phyloP scores from a whole-genome alignment of 1,139 yeast species.

The Candida sp. region DNA sequence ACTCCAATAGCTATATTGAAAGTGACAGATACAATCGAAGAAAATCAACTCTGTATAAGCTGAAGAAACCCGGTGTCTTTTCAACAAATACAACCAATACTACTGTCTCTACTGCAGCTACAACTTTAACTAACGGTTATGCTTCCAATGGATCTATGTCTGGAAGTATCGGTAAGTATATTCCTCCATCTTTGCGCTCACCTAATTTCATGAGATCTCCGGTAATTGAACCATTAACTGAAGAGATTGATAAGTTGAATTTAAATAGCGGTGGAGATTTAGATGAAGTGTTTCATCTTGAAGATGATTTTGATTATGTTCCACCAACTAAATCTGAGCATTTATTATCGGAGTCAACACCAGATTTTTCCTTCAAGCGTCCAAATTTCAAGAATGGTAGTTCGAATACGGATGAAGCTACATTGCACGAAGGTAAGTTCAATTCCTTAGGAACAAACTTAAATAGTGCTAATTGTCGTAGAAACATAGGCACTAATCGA shows the following conservation, averaged over 20 bases:
- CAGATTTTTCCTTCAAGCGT: background rate
- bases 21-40: constrained; percentile 12
- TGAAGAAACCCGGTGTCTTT: constrained; percentile 10
- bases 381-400: background rate
- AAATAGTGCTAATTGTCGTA: constrained; percentile 2
- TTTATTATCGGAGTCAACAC: background rate
- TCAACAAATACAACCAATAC: constrained; percentile 15
- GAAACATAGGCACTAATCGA: background rate
- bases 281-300: constrained; percentile 46
- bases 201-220: constrained; percentile 35
- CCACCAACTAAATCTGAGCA: background rate
- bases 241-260: constrained; percentile 34
- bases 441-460: background rate
- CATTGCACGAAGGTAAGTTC: background rate
- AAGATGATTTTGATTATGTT: constrained; percentile 35
- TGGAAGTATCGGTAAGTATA: constrained; percentile 31
- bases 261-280: constrained; percentile 21
- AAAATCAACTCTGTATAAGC: constrained; percentile 25
- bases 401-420: background rate
- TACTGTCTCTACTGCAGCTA: background rate
- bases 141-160: constrained; percentile 5
- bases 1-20: constrained; percentile 12
- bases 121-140: constrained; percentile 1
- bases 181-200: constrained; percentile 45
- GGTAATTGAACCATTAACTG: constrained; percentile 31